phyloP scores from a whole-genome alignment of 805 yeast species.

The Wickerhamomyces pijperi region DNA sequence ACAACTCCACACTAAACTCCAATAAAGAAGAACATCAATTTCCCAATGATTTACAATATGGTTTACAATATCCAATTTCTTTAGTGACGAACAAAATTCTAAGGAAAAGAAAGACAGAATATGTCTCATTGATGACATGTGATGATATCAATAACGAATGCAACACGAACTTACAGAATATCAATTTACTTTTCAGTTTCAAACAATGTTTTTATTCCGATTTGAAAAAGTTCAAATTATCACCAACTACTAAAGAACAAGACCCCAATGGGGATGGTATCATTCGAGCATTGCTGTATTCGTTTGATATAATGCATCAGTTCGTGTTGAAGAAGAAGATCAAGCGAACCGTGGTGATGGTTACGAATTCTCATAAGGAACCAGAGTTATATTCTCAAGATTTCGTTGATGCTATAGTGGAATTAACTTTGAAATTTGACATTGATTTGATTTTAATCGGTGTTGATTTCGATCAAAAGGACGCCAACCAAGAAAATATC shows the following conservation, averaged over 20 bases:
- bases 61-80: slow-evolving; percentile 30
- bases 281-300: slow-evolving; percentile 5
- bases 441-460: slow-evolving; percentile 12
- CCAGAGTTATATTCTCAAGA: slow-evolving; percentile 9
- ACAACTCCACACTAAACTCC: slow-evolving; percentile 3
- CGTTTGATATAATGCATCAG: slow-evolving; percentile 5
- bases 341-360: slow-evolving; percentile 14
- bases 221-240: neutral
- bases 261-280: slow-evolving; percentile 7
- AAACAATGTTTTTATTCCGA: slow-evolving; percentile 3
- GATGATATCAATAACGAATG: slow-evolving; percentile 11
- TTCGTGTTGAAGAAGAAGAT: slow-evolving; percentile 14
- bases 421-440: slow-evolving; percentile 3
- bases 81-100: slow-evolving; percentile 19
- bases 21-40: slow-evolving; percentile 17
- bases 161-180: slow-evolving; percentile 2
- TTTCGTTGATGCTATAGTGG: slow-evolving; percentile 2
- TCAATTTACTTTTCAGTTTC: slow-evolving; percentile 1
- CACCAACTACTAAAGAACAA: neutral
- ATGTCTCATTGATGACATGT: slow-evolving; percentile 23
- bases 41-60: slow-evolving; percentile 24
- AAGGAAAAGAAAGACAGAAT: slow-evolving; percentile 29
- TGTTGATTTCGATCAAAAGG: slow-evolving; percentile 10
- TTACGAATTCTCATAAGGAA: slow-evolving; percentile 10
- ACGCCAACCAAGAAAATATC: neutral